Evolutionary conservation across 2,329 filamentous ascomycete genomes (phyloP).

Genomic region (Furcasterigmium sp.): DNA sequence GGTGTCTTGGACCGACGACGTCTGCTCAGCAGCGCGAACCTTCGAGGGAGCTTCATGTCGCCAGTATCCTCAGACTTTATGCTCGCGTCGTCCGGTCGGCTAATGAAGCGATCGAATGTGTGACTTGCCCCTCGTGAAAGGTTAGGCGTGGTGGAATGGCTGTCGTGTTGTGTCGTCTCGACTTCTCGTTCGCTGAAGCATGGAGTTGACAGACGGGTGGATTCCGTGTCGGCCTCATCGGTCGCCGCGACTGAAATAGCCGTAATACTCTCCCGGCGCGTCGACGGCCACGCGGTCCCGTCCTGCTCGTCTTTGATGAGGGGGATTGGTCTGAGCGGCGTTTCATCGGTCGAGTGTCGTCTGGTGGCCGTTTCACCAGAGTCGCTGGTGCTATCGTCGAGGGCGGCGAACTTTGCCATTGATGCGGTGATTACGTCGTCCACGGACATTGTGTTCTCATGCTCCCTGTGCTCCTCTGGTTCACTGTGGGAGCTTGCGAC

Average conservation of each 20-base stretch:
- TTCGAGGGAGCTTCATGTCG: background rate
- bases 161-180: conserved; percentile 14
- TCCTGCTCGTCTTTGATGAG: conserved; percentile 2
- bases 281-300: conserved; percentile 2
- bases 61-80: background rate
- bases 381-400: background rate
- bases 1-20: background rate
- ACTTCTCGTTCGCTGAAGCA: conserved; percentile 13
- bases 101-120: conserved; percentile 7
- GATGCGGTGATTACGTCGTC: background rate
- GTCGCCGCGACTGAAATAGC: conserved; percentile 4
- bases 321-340: background rate
- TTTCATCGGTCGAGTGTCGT: background rate
- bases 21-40: conserved; percentile 1
- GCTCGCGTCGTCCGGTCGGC: background rate
- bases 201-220: conserved; percentile 13
- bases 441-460: background rate
- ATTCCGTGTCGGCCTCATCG: conserved; percentile 12
- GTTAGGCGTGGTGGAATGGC: conserved; percentile 13
- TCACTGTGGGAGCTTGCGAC: background rate
- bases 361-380: background rate
- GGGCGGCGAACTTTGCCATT: background rate
- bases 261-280: conserved; percentile 2
- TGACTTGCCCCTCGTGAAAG: background rate
- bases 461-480: background rate